These are phyloP conservation scores for Lumnitzera racemosa DNA, from an alignment of 345 rosid species.

Conservation along the genomic window DNA sequence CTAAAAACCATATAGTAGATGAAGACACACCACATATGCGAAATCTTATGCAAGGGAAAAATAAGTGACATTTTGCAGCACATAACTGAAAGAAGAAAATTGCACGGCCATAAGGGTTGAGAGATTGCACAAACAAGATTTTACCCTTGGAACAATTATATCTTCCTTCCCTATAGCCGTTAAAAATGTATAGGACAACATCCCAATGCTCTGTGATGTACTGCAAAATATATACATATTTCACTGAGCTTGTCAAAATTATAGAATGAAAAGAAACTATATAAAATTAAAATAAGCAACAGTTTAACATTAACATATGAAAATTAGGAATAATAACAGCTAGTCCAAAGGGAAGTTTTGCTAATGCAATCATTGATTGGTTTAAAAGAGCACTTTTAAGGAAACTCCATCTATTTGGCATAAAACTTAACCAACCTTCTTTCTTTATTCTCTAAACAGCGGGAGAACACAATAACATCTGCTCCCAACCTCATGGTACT, in stretches of 20 bases:
- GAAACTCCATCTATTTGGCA: neutral
- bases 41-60: no score
- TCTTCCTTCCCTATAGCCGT: conserved; percentile 57
- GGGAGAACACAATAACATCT: conserved; percentile 75
- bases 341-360: no score
- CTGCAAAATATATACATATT: conserved; percentile 16
- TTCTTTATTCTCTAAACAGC: conserved; percentile 34
- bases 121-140: neutral
- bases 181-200: conserved; percentile 69
- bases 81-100: neutral
- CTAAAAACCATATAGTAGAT: neutral
- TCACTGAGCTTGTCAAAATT: conserved; percentile 1
- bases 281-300: no score
- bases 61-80: neutral
- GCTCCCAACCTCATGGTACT: conserved; percentile 91
- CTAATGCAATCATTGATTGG: no score
- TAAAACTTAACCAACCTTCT: conserved; percentile 23
- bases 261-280: no score
- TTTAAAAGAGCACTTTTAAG: neutral
- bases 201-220: conserved; percentile 50
- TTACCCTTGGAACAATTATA: conserved; percentile 77
- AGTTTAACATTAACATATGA: no score
- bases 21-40: no score
- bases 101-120: neutral
- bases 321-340: no score